Base-by-base conservation (phyloP, 1,284 basidiomycete species). In the Caloboletus firmus region DNA sequence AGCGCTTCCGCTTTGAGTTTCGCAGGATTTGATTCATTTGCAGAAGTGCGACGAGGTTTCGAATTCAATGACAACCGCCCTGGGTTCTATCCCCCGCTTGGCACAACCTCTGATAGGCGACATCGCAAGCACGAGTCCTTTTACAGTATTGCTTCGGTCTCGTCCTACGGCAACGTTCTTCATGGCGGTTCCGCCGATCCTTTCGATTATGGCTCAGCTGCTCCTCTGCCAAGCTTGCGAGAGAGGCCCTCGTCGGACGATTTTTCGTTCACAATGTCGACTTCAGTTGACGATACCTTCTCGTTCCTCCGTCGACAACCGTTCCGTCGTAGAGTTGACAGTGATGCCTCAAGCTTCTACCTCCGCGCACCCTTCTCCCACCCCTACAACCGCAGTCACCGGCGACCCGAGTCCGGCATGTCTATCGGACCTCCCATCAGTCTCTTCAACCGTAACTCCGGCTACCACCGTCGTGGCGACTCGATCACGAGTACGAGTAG, bases 61-160 rank as follows among this genome's bases (percentile, higher is more conserved):
- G 88, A 90, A 65, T 89, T 86, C 67, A 74, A 74, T 28, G 73
- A 78, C n/a, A 73, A 77, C 44, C 78, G 83, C 0, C 82, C 83
- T 6, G 71, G 78, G 2, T 89, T 88, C 66, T 89, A 89, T 63
- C 84, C 86, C 2, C 79, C 81, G 12, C 66, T 75, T 20, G 69
- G 66, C 3, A 67, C 74, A 17, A 61, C 62, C 11, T 65, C 71
- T 36, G 63, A 68, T 35, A 65, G 56, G 15, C 72, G 71, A 35
- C 79, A 83, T 49, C 69, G 72, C 30, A 75, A 73, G 44, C 79
- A 80, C 11, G 83, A 87, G 43, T 92, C 91, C 0, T 61, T 83
- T 9, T 79, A 87, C 68, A 93, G 89, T 64, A 85, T 93, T 45
- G 84, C 88, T 0, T 93, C 90, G 0, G 82, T 93, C 24, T 93